Percentiles rank a stretch among this genome's conserved stretches.
These are phyloP conservation scores for Wilhelminamyces savonicus DNA, from an alignment of 805 yeast species.

Conservation along the genomic window DNA sequence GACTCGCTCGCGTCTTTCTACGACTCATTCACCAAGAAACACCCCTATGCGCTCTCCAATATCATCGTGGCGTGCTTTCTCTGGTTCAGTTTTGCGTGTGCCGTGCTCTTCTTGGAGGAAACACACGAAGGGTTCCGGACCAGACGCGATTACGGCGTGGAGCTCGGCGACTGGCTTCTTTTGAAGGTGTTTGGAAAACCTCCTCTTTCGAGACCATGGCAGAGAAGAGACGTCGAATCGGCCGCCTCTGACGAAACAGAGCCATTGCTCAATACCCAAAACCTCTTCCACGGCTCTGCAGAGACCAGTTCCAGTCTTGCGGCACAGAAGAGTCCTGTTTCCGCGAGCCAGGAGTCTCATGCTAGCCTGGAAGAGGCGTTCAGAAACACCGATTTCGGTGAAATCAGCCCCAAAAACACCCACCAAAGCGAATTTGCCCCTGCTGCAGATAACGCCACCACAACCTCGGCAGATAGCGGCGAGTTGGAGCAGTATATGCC, in stretches of 20 bases:
- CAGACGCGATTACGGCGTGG: conserved; percentile 25
- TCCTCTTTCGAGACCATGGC: conserved; percentile 25
- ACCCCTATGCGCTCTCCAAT: conserved; percentile 36
- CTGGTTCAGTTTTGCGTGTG: conserved; percentile 18
- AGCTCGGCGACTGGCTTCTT: conserved; percentile 29
- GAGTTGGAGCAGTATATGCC: conserved; percentile 3
- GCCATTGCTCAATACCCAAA: too few species aligned
- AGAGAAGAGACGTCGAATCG: conserved; percentile 1
- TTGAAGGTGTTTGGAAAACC: conserved; percentile 15
- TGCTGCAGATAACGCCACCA: too few species aligned
- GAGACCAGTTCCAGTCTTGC: too few species aligned
- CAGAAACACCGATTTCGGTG: too few species aligned
- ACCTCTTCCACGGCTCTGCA: too few species aligned
- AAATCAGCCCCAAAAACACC: too few species aligned
- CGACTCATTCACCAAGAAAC: conserved; percentile 19
- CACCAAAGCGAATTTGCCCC: too few species aligned
- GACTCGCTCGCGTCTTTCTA: conserved; percentile 7
- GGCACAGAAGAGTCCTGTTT: too few species aligned
- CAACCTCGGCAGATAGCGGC: too few species aligned
- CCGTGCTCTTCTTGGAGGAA: conserved; percentile 33
- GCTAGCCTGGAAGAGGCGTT: too few species aligned
- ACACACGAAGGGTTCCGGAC: conserved; percentile 20
- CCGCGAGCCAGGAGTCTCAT: too few species aligned
- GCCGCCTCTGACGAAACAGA: too few species aligned
- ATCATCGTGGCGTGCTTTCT: conserved; percentile 25